Percentiles rank a stretch among this genome's conserved stretches.
These are phyloP conservation scores for Albifimbria verrucaria DNA, from an alignment of 2,329 filamentous ascomycete genomes.

Conservation along the genomic window DNA sequence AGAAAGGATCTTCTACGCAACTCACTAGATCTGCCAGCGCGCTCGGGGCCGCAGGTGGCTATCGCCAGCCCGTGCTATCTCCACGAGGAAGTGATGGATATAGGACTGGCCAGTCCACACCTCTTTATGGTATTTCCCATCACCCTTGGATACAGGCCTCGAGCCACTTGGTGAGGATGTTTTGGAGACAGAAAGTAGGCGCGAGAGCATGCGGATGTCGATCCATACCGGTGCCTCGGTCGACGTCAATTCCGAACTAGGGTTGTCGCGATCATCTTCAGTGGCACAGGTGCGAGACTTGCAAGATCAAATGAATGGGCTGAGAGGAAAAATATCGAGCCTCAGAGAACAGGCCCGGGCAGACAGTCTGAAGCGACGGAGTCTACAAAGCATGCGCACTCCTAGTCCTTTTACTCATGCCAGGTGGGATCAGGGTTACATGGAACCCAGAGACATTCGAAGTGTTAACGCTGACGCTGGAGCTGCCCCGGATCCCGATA, in stretches of 20 bases:
- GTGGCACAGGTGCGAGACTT: constrained; percentile 70
- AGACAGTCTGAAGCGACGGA: constrained; percentile 74
- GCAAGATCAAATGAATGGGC: constrained; percentile 79
- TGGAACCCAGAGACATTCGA: constrained; percentile 18
- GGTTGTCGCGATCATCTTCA: constrained; percentile 64
- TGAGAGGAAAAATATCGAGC: constrained; percentile 81
- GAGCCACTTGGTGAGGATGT: constrained; percentile 53
- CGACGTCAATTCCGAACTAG: constrained; percentile 39
- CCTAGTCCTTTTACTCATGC: constrained; percentile 78
- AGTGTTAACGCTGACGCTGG: constrained; percentile 15
- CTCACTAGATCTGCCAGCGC: constrained; percentile 63
- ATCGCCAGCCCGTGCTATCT: constrained; percentile 42
- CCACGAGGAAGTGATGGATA: not conserved
- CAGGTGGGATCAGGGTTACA: constrained; percentile 26
- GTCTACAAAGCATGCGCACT: constrained; percentile 70
- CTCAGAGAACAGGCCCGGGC: constrained; percentile 75
- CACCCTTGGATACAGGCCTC: constrained; percentile 40
- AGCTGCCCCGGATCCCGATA: not conserved
- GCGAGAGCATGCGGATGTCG: not conserved
- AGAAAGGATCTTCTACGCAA: constrained; percentile 27
- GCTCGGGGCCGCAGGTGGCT: constrained; percentile 55
- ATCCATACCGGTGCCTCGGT: constrained; percentile 7
- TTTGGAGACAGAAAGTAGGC: too few species aligned
- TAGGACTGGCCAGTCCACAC: not conserved
- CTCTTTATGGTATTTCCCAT: constrained; percentile 25